These are phyloP conservation scores for Candida pini DNA, from an alignment of 805 yeast species.

Conservation along the genomic window DNA sequence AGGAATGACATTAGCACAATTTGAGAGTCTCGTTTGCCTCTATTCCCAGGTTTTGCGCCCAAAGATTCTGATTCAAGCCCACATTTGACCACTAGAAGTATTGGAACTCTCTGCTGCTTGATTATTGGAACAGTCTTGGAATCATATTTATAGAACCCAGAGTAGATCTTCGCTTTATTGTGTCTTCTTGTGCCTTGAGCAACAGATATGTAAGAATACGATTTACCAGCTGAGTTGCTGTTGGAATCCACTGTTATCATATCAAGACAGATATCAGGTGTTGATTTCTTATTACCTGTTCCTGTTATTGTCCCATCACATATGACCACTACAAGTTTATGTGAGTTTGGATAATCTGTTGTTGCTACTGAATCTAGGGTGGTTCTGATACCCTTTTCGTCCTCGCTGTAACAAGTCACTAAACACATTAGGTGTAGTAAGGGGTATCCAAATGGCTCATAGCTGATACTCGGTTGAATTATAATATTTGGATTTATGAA, in stretches of 20 bases:
- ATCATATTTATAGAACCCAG: conserved; percentile 89
- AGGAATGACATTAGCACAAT: conserved; percentile 85
- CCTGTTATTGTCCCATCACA: conserved; percentile 97
- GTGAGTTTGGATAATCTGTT: conserved; percentile 93
- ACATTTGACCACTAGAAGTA: conserved; percentile 74
- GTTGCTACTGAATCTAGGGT: conserved; percentile 92
- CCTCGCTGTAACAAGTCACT: conserved; percentile 95
- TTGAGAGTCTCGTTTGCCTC: conserved; percentile 96
- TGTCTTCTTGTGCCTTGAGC: conserved; percentile 93
- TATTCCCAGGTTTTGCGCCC: conserved; percentile 78
- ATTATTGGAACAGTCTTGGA: conserved; percentile 68
- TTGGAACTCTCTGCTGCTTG: conserved; percentile 82
- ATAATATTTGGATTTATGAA: conserved; percentile 71
- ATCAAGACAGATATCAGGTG: conserved; percentile 83
- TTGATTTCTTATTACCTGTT: conserved; percentile 78
- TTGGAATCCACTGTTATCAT: conserved; percentile 80
- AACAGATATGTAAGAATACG: conserved; percentile 90
- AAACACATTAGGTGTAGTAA: conserved; percentile 66
- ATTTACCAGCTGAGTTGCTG: conserved; percentile 68
- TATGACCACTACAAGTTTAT: conserved; percentile 74
- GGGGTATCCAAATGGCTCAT: conserved; percentile 82
- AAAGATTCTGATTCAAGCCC: conserved; percentile 79
- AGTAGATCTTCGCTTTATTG: conserved; percentile 94
- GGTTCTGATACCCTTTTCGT: conserved; percentile 75
- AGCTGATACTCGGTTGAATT: conserved; percentile 86